A percentile compares a stretch with the other conserved stretches of the same genome.
phyloP scores from a whole-genome alignment of 1,284 basidiomycete genomes.

The Pseudozyma flocculosa region DNA sequence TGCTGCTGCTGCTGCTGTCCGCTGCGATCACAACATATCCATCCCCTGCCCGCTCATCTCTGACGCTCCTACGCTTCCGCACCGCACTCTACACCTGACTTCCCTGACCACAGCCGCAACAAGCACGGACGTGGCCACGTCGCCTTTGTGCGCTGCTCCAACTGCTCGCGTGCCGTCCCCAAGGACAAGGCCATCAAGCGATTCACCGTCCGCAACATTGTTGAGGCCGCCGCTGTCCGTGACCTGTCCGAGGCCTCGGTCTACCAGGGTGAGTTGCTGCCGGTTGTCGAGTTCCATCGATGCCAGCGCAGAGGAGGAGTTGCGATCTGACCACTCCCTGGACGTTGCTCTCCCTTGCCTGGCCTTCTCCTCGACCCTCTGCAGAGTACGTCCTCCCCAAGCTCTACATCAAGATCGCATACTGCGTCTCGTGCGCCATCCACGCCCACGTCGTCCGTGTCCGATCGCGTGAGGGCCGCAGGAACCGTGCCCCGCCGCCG shows the following conservation, averaged over 20 bases:
- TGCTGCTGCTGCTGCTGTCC: no score
- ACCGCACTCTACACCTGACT: no score
- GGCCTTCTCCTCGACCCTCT: background rate
- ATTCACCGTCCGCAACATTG: conserved; percentile 99
- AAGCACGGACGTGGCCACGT: conserved; percentile 89
- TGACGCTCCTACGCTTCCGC: no score
- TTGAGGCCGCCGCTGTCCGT: conserved; percentile 94
- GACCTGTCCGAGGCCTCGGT: conserved; percentile 96
- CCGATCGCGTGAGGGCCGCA: conserved; percentile 54
- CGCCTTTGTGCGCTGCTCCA: conserved; percentile 90
- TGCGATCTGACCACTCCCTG: background rate
- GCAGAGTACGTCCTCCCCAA: conserved; percentile 96
- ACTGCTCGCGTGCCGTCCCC: conserved; percentile 71
- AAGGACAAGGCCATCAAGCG: conserved; percentile 98
- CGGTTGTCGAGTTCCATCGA: background rate
- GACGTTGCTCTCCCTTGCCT: background rate
- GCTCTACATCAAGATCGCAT: conserved; percentile 97
- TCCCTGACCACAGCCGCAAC: conserved; percentile 62
- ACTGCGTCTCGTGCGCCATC: conserved; percentile 99
- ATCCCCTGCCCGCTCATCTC: no score
- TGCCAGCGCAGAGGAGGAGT: no score
- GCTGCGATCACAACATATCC: no score
- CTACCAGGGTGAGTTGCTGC: conserved; percentile 74
- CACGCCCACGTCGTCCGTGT: conserved; percentile 77
- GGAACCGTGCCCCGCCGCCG: conserved; percentile 70